These are phyloP conservation scores for Fraxinus americana DNA, from an alignment of 257 asterid species.

Conservation along the genomic window DNA sequence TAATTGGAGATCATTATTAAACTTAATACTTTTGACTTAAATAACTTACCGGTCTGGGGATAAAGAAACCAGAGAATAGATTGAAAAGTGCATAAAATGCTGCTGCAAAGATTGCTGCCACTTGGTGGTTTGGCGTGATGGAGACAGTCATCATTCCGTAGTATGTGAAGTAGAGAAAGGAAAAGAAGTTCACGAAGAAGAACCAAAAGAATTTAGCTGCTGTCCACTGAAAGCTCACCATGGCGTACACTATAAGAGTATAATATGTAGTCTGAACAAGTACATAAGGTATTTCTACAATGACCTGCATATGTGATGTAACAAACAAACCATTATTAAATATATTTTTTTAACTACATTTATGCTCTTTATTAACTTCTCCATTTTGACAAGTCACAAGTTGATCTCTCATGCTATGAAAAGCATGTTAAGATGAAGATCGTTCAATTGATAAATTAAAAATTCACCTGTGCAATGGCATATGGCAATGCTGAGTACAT, in stretches of 20 bases:
- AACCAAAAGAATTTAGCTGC: slow-evolving; percentile 56
- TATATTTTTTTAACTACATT: not conserved
- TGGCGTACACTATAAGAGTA: slow-evolving; percentile 50
- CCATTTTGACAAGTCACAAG: not conserved
- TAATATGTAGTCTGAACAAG: slow-evolving; percentile 49
- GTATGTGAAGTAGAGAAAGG: slow-evolving; percentile 57
- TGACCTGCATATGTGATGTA: slow-evolving; percentile 37
- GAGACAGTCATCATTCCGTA: slow-evolving; percentile 71
- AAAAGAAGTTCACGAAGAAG: slow-evolving; percentile 50
- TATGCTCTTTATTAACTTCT: not conserved
- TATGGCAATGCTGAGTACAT: slow-evolving; percentile 62
- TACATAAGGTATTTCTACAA: slow-evolving; percentile 53
- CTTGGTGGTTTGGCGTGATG: slow-evolving; percentile 54
- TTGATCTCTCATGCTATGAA: not conserved
- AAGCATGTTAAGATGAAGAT: not conserved
- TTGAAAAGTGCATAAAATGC: slow-evolving; percentile 57
- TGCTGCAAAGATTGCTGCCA: slow-evolving; percentile 48
- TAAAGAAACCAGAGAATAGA: slow-evolving; percentile 62
- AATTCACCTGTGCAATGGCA: slow-evolving; percentile 62
- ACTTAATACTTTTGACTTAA: not conserved
- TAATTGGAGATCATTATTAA: not conserved
- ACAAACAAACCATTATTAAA: slow-evolving; percentile 1
- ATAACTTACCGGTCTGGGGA: slow-evolving; percentile 59
- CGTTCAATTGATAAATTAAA: not conserved
- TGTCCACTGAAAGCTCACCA: slow-evolving; percentile 57